These are phyloP conservation scores for Petunia axillaris DNA, from an alignment of 257 asterid species.

Conservation along the genomic window DNA sequence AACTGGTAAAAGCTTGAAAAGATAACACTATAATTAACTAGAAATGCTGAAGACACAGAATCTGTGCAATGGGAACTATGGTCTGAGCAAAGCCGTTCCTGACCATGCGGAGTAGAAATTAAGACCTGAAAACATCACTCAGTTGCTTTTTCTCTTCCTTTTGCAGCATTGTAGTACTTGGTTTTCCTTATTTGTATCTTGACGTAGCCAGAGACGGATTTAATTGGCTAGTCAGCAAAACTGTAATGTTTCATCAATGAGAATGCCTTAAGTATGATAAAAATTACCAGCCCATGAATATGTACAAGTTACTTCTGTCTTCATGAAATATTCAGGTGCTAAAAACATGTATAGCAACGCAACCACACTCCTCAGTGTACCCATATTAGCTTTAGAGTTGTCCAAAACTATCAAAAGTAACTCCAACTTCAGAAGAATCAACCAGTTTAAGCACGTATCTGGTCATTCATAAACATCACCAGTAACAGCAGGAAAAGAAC, in stretches of 20 bases:
- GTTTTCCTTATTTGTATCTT: background rate
- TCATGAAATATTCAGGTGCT: slow-evolving; percentile 11
- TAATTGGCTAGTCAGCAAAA: slow-evolving; percentile 16
- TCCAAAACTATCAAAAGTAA: background rate
- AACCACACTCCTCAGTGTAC: background rate
- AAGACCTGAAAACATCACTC: background rate
- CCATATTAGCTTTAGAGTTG: background rate
- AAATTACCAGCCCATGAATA: background rate
- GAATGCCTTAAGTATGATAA: background rate
- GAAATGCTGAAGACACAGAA: background rate
- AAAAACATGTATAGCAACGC: background rate
- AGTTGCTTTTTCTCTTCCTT: background rate
- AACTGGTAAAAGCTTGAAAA: background rate
- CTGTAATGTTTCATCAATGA: background rate
- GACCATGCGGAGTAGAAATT: background rate
- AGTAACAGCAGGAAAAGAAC: background rate
- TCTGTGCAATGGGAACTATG: slow-evolving; percentile 18
- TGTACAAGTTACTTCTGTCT: slow-evolving; percentile 1
- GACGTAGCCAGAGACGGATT: background rate
- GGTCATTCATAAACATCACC: background rate
- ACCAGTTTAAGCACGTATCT: background rate
- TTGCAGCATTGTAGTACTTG: background rate
- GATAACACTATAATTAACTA: background rate
- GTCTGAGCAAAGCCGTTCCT: background rate
- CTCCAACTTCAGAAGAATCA: background rate